phyloP scores from a whole-genome alignment of 2,329 filamentous ascomycete species.

The Aspergillus sp. region DNA sequence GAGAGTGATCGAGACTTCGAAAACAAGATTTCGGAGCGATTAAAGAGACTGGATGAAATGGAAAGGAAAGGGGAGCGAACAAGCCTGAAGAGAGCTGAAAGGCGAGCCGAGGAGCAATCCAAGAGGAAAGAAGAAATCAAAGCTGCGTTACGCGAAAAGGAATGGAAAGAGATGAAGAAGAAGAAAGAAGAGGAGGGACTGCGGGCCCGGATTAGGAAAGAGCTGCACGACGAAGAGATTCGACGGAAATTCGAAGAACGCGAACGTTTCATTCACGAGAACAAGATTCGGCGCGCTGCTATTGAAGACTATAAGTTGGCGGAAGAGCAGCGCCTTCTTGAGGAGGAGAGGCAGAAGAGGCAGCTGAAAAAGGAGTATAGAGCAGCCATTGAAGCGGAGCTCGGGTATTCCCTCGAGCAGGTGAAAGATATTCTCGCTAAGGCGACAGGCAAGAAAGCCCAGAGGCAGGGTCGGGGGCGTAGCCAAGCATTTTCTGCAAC shows the following conservation, averaged over 20 bases:
- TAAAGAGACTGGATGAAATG: not conserved
- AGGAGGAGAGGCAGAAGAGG: not conserved
- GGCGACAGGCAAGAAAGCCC: not conserved
- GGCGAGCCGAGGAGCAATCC: not conserved
- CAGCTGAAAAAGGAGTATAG: not conserved
- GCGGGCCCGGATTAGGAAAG: not conserved
- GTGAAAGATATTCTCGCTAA: not conserved
- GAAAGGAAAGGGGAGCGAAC: not conserved
- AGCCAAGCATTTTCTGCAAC: not conserved
- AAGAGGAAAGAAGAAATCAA: not conserved
- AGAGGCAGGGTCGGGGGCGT: not conserved
- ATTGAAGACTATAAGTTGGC: not conserved
- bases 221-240: not conserved
- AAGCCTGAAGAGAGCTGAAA: not conserved
- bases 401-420: not conserved
- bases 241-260: not conserved
- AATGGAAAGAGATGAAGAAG: not conserved
- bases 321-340: not conserved
- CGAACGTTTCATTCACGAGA: not conserved
- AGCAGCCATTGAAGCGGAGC: not conserved
- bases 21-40: not conserved
- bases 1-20: not conserved
- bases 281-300: not conserved
- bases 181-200: not conserved
- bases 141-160: not conserved